Conservation (phyloP, 345 rosid species). For the Erucastrum elatum region DNA sequence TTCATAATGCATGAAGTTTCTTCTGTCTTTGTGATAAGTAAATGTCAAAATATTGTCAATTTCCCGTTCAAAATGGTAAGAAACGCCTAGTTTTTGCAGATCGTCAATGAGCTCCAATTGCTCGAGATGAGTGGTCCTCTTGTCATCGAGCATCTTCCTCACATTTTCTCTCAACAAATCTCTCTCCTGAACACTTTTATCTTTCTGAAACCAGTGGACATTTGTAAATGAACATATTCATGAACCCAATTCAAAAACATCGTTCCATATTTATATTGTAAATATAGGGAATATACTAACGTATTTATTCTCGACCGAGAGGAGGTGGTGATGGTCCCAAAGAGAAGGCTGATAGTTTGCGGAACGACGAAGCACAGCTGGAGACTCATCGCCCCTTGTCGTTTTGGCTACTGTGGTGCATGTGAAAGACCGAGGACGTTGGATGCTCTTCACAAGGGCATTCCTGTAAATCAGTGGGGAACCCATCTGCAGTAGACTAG, state of each 20-base stretch:
- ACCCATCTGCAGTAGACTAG: neutral
- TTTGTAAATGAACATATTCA: neutral
- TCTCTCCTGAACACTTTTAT: neutral
- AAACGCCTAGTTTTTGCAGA: conserved; percentile 39
- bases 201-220: conserved; percentile 9
- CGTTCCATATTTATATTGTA: neutral
- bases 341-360: conserved; percentile 7
- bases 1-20: neutral
- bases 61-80: conserved; percentile 52
- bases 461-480: neutral
- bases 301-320: neutral
- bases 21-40: conserved; percentile 1
- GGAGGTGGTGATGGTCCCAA: neutral
- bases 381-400: neutral
- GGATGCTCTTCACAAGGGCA: neutral
- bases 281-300: neutral
- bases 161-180: conserved; percentile 27
- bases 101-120: conserved; percentile 26
- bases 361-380: conserved; percentile 18
- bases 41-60: conserved; percentile 25
- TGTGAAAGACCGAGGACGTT: conserved; percentile 3
- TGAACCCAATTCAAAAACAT: neutral
- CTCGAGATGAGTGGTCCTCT: conserved; percentile 2
- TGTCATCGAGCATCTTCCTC: conserved; percentile 24
- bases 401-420: neutral